Conservation (phyloP, 208 protist genomes). For the Crithidia mellificae region DNA sequence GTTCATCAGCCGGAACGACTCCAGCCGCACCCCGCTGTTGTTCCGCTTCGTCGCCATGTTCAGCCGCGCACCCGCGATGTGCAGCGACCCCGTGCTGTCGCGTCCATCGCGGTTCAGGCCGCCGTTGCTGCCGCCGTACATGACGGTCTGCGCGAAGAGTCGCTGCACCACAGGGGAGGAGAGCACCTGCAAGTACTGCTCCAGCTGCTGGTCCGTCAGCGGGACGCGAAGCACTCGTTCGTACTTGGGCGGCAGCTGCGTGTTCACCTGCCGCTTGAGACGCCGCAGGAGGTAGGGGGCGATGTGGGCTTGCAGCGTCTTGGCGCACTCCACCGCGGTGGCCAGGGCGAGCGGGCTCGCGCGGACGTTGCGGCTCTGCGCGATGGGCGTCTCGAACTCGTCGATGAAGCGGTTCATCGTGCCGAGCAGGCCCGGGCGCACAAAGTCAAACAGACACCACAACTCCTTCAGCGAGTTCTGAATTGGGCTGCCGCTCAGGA, state of each 20-base stretch:
- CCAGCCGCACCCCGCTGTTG: slow-evolving; percentile 47
- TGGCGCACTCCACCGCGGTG: too few species aligned
- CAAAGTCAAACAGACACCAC: slow-evolving; percentile 98
- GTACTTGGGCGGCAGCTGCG: slow-evolving; percentile 95
- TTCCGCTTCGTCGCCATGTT: slow-evolving; percentile 42
- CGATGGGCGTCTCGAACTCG: slow-evolving; percentile 97
- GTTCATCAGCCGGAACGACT: slow-evolving; percentile 68
- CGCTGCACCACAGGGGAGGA: slow-evolving; percentile 61
- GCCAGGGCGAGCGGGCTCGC: slow-evolving; percentile 83
- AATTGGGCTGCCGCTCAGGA: slow-evolving; percentile 97
- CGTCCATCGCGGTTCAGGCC: slow-evolving; percentile 61
- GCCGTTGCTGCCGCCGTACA: slow-evolving; percentile 33
- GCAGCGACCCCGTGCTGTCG: slow-evolving; percentile 56
- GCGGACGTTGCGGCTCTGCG: slow-evolving; percentile 90
- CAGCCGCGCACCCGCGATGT: slow-evolving; percentile 57
- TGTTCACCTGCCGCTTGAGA: slow-evolving; percentile 97
- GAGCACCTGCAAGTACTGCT: slow-evolving; percentile 91
- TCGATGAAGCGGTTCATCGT: slow-evolving; percentile 96
- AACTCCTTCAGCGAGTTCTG: slow-evolving; percentile 99
- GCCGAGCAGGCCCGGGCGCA: slow-evolving; percentile 92
- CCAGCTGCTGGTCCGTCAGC: slow-evolving; percentile 92
- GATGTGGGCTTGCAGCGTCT: slow-evolving; percentile 95
- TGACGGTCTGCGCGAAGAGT: slow-evolving; percentile 50
- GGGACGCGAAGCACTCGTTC: slow-evolving; percentile 97
- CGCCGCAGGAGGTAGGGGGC: slow-evolving; percentile 98